Evolutionary conservation across 257 asterid genomes (phyloP).

Genomic region (Striga asiatica): DNA sequence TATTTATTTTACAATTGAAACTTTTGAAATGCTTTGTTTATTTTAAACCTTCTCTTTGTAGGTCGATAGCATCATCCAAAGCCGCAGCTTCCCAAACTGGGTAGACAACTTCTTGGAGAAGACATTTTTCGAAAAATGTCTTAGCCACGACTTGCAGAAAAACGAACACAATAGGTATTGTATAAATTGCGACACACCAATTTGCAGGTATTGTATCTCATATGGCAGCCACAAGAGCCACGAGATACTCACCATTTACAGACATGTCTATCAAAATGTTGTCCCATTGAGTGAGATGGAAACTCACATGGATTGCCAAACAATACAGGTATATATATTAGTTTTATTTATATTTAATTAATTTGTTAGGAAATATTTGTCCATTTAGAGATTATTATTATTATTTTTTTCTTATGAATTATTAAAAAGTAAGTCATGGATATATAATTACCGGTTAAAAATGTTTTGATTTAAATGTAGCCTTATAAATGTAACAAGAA

Average conservation of each 20-base stretch:
- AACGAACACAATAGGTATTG: conserved; percentile 32
- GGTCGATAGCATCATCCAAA: not conserved
- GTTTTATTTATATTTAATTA: too few species aligned
- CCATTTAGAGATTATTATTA: too few species aligned
- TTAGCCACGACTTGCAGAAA: conserved; percentile 18
- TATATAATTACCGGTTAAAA: too few species aligned
- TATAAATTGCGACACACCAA: conserved; percentile 21
- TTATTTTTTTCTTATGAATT: too few species aligned
- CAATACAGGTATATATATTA: conserved; percentile 37
- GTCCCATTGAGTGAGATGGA: conserved; percentile 29
- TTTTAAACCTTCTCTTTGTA: not conserved
- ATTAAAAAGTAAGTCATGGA: too few species aligned
- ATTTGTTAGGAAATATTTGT: too few species aligned
- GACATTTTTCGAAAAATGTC: conserved; percentile 31
- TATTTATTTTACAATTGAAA: too few species aligned
- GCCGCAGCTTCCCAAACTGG: conserved; percentile 15
- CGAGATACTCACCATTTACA: conserved; percentile 23
- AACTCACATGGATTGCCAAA: conserved; percentile 16
- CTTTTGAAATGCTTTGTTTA: not conserved
- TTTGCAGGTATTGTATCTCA: conserved; percentile 27
- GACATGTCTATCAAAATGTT: conserved; percentile 40
- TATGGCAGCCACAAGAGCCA: conserved; percentile 19
- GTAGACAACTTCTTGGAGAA: conserved; percentile 16
- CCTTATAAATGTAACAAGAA: conserved; percentile 33
- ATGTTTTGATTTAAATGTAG: conserved; percentile 9